A percentile compares a stretch with the other conserved stretches of the same genome.
Conservation (phyloP, 768 basidiomycete genomes). For the Dentipellis fragilis region DNA sequence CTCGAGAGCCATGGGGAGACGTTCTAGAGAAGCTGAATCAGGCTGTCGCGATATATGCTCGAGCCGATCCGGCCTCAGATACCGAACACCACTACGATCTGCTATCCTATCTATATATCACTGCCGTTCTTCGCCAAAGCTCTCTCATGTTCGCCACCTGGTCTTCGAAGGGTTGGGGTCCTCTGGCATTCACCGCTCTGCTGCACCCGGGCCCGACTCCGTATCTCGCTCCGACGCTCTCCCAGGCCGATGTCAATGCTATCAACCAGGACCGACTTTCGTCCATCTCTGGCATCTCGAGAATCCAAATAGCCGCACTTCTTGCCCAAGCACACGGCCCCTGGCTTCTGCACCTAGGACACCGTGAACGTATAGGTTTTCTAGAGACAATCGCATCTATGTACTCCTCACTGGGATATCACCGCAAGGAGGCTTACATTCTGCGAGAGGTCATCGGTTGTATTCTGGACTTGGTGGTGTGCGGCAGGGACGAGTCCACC, state of each 20-base stretch:
- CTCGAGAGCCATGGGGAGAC: conserved; percentile 68
- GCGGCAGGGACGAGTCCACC: conserved; percentile 64
- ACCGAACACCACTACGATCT: conserved; percentile 47
- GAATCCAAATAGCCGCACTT: conserved; percentile 52
- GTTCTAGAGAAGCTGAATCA: conserved; percentile 60
- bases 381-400: conserved; percentile 64
- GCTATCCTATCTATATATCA: conserved; percentile 57
- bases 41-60: conserved; percentile 50
- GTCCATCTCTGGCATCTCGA: conserved; percentile 56
- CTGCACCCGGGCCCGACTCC: conserved; percentile 52
- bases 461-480: conserved; percentile 78
- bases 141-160: conserved; percentile 69
- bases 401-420: conserved; percentile 75
- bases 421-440: conserved; percentile 80
- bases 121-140: conserved; percentile 61
- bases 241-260: conserved; percentile 30
- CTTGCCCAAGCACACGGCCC: conserved; percentile 78
- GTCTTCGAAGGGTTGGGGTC: conserved; percentile 85
- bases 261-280: conserved; percentile 56
- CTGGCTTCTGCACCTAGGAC: conserved; percentile 74
- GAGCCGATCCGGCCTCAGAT: conserved; percentile 35
- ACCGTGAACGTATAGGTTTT: conserved; percentile 62
- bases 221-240: conserved; percentile 49
- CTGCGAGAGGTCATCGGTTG: conserved; percentile 81
- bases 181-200: conserved; percentile 66